phyloP scores from a whole-genome alignment of 768 basidiomycete species.

The Paxillus rubicundulus region DNA sequence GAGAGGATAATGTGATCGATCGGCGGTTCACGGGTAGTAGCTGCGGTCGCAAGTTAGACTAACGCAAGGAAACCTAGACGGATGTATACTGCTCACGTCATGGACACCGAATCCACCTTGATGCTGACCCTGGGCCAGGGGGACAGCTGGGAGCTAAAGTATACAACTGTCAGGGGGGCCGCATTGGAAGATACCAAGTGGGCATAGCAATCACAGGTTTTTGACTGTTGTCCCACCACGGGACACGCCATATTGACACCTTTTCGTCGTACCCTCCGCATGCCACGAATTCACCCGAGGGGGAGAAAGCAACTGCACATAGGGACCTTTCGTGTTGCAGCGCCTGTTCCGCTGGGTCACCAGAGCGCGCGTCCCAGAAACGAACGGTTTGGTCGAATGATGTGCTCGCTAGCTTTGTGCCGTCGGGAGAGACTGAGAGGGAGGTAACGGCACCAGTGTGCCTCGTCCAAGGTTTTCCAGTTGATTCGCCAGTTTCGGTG shows the following conservation, averaged over 20 bases:
- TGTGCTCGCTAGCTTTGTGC: slow-evolving; percentile 3
- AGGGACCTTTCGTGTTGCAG: not conserved
- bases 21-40: no score
- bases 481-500: not conserved
- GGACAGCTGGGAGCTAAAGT: no score
- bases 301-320: not conserved
- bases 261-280: not conserved
- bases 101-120: no score
- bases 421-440: not conserved
- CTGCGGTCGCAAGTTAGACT: no score
- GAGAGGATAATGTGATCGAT: no score
- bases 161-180: no score
- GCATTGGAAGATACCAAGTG: no score
- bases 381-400: slow-evolving; percentile 6
- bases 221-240: not conserved
- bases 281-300: not conserved
- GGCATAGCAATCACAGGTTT: not conserved
- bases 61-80: no score
- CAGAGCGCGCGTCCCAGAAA: slow-evolving; percentile 8
- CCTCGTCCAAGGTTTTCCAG: slow-evolving; percentile 5
- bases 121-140: no score
- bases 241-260: not conserved
- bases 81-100: no score
- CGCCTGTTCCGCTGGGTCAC: not conserved
- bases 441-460: not conserved